phyloP scores from a whole-genome alignment of 306 rosid genomes.

The Sicyos edulis region DNA sequence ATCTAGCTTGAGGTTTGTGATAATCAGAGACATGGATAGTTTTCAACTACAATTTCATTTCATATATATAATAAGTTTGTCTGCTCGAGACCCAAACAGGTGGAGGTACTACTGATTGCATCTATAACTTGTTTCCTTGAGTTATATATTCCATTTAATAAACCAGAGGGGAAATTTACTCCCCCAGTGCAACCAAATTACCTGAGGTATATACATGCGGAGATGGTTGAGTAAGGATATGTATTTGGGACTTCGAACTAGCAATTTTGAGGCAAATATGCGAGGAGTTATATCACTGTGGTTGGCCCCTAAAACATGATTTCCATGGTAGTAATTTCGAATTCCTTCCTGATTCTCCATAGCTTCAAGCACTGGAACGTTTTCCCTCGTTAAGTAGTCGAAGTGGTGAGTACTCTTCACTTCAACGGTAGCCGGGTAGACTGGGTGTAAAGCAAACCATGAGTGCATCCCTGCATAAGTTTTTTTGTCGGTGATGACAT shows the following conservation, averaged over 20 bases:
- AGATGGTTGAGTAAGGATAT: slow-evolving; percentile 92
- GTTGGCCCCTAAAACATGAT: slow-evolving; percentile 59
- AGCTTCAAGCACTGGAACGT: slow-evolving; percentile 98
- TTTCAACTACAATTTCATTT: background rate
- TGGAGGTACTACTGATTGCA: background rate
- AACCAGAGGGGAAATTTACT: no score
- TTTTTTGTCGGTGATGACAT: slow-evolving; percentile 92
- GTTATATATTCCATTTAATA: background rate
- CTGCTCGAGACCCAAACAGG: background rate
- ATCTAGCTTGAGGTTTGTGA: background rate
- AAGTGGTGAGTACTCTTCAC: slow-evolving; percentile 92
- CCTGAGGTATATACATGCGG: slow-evolving; percentile 96
- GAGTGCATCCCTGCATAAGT: slow-evolving; percentile 97
- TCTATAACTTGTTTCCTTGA: no score
- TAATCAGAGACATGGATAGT: background rate
- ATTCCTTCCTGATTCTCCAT: slow-evolving; percentile 85
- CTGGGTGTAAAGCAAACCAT: slow-evolving; percentile 94
- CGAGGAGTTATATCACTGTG: slow-evolving; percentile 58
- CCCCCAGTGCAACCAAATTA: slow-evolving; percentile 24
- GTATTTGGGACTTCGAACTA: slow-evolving; percentile 94
- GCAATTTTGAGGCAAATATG: slow-evolving; percentile 77
- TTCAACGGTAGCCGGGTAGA: slow-evolving; percentile 80
- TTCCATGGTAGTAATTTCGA: slow-evolving; percentile 87
- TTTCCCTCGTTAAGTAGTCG: slow-evolving; percentile 95
- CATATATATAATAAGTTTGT: background rate